Evolutionary conservation across 331 rosid genomes (phyloP).

Genomic region (Acacia pycnantha): DNA sequence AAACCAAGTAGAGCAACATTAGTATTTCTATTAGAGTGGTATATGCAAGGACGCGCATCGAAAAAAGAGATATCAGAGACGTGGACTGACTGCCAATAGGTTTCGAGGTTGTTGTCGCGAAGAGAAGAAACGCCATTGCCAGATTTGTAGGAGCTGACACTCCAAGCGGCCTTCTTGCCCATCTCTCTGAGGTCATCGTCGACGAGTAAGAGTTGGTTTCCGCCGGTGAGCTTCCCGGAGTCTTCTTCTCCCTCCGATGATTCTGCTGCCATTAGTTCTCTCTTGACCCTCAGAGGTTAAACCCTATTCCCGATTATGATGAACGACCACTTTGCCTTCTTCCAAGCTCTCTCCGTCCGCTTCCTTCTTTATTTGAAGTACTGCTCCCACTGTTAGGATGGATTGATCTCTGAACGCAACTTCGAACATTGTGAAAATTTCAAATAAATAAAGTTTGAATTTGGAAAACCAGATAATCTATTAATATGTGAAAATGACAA

Average conservation of each 20-base stretch:
- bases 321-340: neutral
- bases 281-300: neutral
- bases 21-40: neutral
- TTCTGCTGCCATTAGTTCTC: slow-evolving; percentile 63
- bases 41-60: neutral
- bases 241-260: slow-evolving; percentile 91
- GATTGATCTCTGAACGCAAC: no score
- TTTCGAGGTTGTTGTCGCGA: slow-evolving; percentile 74
- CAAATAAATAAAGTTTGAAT: no score
- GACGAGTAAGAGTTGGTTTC: slow-evolving; percentile 43
- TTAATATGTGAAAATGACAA: no score
- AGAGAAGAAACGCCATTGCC: slow-evolving; percentile 85
- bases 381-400: no score
- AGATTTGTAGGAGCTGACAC: slow-evolving; percentile 92
- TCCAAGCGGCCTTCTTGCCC: slow-evolving; percentile 93
- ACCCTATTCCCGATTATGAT: neutral
- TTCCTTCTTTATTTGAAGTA: no score
- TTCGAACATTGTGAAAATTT: no score
- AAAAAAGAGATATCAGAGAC: neutral
- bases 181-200: slow-evolving; percentile 86
- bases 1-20: neutral
- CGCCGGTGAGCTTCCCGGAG: slow-evolving; percentile 61
- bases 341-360: neutral
- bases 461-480: no score
- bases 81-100: slow-evolving; percentile 74